Base-by-base conservation (phyloP, 2,329 filamentous ascomycete genomes). In the Endoconidiophora laricicola region DNA sequence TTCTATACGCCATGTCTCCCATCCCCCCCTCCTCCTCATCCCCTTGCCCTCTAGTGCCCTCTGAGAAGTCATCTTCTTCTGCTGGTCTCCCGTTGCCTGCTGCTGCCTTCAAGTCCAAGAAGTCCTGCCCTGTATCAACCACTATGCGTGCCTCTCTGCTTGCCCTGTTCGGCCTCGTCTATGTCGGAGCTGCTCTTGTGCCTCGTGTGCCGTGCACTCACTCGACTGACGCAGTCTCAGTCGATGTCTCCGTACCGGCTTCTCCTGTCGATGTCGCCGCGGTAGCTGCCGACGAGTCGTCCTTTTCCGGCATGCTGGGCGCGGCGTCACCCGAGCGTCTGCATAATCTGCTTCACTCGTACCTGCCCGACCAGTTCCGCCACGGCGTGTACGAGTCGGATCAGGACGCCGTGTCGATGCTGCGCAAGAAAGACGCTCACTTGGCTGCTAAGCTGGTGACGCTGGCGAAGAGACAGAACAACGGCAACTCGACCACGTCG, bases 341-440 rank as follows among this genome's bases (percentile, higher is more conserved):
- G 49, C 79, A 85, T 61, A 72, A 73, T 44, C 74, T 83, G 48
- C 69, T 87, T 29, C 78, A 83, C 61, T 67, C 71, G 54, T 72
- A 79, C 57, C 68, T 79, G 49, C 72, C 75, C 43, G 70, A 72
- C 44, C 74, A 76, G 59, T 85, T 79, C 64, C 73, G 78, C 60
- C 74, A 83, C 59, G 81, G 81, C 52, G 71, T 84, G 50, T 83
- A 79, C 61, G 70, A 74, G 55, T 75, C 77, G 55, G 80, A 83
- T 58, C 71, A 70, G 56, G 68, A 71, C 9, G 79, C 79, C 23
- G 69, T 83, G 49, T 74, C 82, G 61, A 75, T 72, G 33, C 69
- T 83, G 24, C 73, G 78, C 63, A 66, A 69, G 41, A 71, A 73
- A 55, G 72, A 84, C 59, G 72, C 77, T 20, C 69, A 72, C 37